Percentiles rank a stretch among this genome's conserved stretches.
These are phyloP conservation scores for Puccinellia tenuiflora DNA, from an alignment of 176 grass and related monocot species.

Conservation along the genomic window DNA sequence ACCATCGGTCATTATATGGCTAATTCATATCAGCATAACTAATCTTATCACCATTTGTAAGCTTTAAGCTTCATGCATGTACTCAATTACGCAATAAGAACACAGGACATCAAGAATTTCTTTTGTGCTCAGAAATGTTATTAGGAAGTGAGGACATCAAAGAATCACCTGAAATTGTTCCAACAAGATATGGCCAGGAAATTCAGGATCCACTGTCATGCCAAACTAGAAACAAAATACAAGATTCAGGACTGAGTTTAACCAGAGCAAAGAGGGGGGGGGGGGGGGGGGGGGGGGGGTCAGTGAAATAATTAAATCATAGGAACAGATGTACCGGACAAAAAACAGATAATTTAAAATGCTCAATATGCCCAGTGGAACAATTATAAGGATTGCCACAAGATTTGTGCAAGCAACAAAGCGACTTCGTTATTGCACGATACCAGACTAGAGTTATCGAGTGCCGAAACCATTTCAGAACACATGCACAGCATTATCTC, in stretches of 20 bases:
- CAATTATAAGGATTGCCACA: constrained; percentile 4
- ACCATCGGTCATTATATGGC: not conserved
- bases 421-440: not conserved
- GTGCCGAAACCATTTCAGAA: not conserved
- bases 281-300: too few species aligned
- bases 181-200: constrained; percentile 95
- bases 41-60: not conserved
- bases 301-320: not conserved
- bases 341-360: not conserved
- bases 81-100: not conserved
- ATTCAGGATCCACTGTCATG: constrained; percentile 71
- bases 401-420: not conserved
- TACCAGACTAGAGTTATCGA: not conserved
- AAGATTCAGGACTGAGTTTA: constrained; percentile 6
- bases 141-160: constrained; percentile 2
- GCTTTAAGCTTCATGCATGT: not conserved
- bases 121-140: not conserved
- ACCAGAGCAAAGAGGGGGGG: not conserved
- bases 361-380: not conserved
- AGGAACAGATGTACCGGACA: not conserved
- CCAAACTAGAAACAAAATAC: constrained; percentile 68
- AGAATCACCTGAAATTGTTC: constrained; percentile 91
- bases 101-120: constrained; percentile 1
- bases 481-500: constrained; percentile 1
- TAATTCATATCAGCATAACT: constrained; percentile 3